phyloP scores from a whole-genome alignment of 805 yeast species.

The Teunomyces lycoperdinae region DNA sequence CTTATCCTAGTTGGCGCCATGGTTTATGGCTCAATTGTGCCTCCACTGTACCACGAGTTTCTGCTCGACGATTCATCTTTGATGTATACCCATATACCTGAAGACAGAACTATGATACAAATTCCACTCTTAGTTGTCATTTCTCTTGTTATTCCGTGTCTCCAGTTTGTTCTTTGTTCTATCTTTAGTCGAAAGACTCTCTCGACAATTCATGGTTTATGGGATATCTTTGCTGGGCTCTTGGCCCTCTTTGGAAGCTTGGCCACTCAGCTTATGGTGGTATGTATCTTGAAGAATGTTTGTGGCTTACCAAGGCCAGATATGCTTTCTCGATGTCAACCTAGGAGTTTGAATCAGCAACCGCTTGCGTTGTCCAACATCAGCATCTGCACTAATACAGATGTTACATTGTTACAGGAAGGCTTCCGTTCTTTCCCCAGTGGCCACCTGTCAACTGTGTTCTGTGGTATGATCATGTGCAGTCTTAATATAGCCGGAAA shows the following conservation, averaged over 20 bases:
- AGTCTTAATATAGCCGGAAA: slow-evolving; percentile 33
- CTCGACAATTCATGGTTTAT: slow-evolving; percentile 16
- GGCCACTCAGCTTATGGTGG: slow-evolving; percentile 35
- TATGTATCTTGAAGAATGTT: slow-evolving; percentile 29
- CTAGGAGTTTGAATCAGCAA: slow-evolving; percentile 7
- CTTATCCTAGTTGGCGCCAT: slow-evolving; percentile 19
- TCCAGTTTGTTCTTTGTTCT: slow-evolving; percentile 21
- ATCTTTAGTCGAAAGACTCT: slow-evolving; percentile 9
- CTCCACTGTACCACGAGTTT: slow-evolving; percentile 43
- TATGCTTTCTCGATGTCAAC: slow-evolving; percentile 22
- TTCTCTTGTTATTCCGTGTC: slow-evolving; percentile 29
- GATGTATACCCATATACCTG: slow-evolving; percentile 34
- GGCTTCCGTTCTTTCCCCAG: slow-evolving; percentile 30
- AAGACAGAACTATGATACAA: slow-evolving; percentile 30
- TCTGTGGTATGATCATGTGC: slow-evolving; percentile 32
- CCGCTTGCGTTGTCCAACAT: slow-evolving; percentile 7
- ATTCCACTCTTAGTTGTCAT: slow-evolving; percentile 26
- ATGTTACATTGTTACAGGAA: slow-evolving; percentile 15
- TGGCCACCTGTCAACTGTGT: slow-evolving; percentile 29
- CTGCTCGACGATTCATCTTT: slow-evolving; percentile 28
- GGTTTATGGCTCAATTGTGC: slow-evolving; percentile 27
- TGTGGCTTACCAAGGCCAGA: slow-evolving; percentile 30
- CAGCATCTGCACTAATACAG: slow-evolving; percentile 15
- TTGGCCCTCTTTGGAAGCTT: slow-evolving; percentile 36
- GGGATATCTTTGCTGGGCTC: slow-evolving; percentile 42